Base-by-base conservation (phyloP, 257 asterid genomes). In the Primulina tabacum region DNA sequence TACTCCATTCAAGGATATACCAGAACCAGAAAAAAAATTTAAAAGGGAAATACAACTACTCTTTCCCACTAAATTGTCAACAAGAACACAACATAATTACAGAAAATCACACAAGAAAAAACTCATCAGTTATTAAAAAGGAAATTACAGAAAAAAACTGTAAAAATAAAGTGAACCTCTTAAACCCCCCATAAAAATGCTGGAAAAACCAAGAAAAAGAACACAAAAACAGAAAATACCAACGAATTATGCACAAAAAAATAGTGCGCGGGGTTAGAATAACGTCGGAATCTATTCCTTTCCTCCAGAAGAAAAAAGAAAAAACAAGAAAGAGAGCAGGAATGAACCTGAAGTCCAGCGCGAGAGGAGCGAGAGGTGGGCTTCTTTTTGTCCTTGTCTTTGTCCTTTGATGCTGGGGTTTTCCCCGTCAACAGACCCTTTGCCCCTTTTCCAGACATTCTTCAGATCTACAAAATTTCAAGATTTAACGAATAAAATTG, bases 361-460 rank as follows among this genome's bases (percentile, higher is more conserved):
- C 86, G 84, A 68, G 86, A 82, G 63, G 87, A 83, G 68, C 87
- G 85, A 32, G 87, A 83, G 24, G 17, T 65, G 32, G 87, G 79
- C 14, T 83, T 83, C 81, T 80, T 83, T 81, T 83, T 83, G 75
- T 75, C 87, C 79, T 82, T 79, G 53, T 82, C 87, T 57, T 82
- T 82, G 74, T 82, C 87, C 82, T 80, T 83, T 0, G 83, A 77
- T 5, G 87, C 79, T 17, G 85, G 81, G 30, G 87, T 75, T 40
- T 82, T 82, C 62, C 84, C 84, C 62, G 83, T 77, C 75, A 80
- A 35, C 78, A 80, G 55, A 3, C 87, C 87, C 75, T 80, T 83
- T 0, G 87, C 85, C 34, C 87, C 87, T 70, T 83, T 83, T 17
- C 87, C 87, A 74, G 86, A 82, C 86, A 82, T 82, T 74, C 63